phyloP scores from a whole-genome alignment of 2,329 filamentous ascomycete genomes.

The Neoscytalidium dimidiatum region DNA sequence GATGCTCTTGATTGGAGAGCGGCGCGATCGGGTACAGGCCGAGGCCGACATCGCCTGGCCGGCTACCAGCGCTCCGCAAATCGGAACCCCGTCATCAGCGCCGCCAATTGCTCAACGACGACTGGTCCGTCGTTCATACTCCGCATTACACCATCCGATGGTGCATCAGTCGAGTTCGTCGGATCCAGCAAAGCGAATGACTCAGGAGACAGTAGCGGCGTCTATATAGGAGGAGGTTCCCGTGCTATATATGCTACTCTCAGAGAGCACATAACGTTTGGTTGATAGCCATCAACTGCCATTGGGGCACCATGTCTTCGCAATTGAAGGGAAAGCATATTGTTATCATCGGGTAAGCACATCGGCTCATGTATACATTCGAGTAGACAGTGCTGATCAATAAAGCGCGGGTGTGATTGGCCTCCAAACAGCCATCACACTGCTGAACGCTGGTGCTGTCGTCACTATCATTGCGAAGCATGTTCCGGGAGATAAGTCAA shows the following conservation, averaged over 20 bases:
- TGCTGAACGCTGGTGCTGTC: slow-evolving; percentile 42
- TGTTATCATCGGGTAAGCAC: slow-evolving; percentile 8
- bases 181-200: not conserved
- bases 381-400: not conserved
- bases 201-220: not conserved
- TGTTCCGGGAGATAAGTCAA: slow-evolving; percentile 44
- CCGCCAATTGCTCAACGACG: not conserved
- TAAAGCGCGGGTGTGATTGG: slow-evolving; percentile 50
- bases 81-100: not conserved
- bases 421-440: slow-evolving; percentile 47
- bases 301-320: not conserved
- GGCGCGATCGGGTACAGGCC: not conserved
- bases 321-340: slow-evolving; percentile 10
- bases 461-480: slow-evolving; percentile 48
- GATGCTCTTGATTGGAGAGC: slow-evolving; percentile 3
- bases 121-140: not conserved
- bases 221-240: not conserved
- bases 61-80: not conserved
- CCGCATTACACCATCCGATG: not conserved
- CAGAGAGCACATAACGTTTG: not conserved
- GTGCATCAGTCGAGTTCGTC: not conserved
- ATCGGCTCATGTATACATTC: not conserved
- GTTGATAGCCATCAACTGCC: not conserved
- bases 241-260: not conserved
- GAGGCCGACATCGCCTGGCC: slow-evolving; percentile 12